Percentiles rank a stretch among this genome's conserved stretches.
Conservation (phyloP, 2,329 filamentous ascomycete genomes). For the Mariannaea elegans region DNA sequence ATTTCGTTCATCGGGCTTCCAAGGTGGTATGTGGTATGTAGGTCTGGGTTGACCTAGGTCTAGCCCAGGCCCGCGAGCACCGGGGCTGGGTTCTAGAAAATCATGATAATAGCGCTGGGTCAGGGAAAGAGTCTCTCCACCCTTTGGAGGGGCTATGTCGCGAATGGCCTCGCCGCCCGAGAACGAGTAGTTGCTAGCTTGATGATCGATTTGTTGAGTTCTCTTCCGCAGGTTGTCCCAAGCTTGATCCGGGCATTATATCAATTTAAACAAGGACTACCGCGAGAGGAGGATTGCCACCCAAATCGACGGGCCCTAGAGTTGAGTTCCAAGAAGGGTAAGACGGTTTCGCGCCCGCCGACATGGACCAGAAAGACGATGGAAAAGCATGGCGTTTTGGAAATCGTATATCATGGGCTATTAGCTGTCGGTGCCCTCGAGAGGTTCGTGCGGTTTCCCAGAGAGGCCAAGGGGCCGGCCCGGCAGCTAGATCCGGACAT, state of each 20-base stretch:
- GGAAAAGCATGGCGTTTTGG: background rate
- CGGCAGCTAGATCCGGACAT: conserved; percentile 33
- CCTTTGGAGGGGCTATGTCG: conserved; percentile 2
- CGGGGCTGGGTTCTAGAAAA: conserved; percentile 16
- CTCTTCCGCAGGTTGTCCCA: conserved; percentile 11
- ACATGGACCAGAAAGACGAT: background rate
- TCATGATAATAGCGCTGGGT: conserved; percentile 6
- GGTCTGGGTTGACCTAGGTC: background rate
- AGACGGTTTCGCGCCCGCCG: background rate
- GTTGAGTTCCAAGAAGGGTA: background rate
- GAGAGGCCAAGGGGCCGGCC: conserved; percentile 28
- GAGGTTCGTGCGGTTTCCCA: conserved; percentile 21
- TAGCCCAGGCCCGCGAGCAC: conserved; percentile 1
- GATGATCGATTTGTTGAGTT: conserved; percentile 4
- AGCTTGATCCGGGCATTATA: conserved; percentile 6
- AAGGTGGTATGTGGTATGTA: background rate
- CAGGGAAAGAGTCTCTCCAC: conserved; percentile 15
- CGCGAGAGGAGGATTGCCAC: too few relatives aligned
- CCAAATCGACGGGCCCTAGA: conserved; percentile 1
- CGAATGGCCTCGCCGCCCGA: conserved; percentile 8
- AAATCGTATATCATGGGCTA: background rate
- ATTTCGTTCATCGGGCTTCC: background rate
- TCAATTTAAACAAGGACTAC: background rate
- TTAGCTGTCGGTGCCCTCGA: conserved; percentile 2
- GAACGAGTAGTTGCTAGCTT: conserved; percentile 3